A percentile compares a stretch with the other conserved stretches of the same genome.
Evolutionary conservation across 371 early-diverging fungal genomes (phyloP).

Genomic region (Funneliformis caledonium): DNA sequence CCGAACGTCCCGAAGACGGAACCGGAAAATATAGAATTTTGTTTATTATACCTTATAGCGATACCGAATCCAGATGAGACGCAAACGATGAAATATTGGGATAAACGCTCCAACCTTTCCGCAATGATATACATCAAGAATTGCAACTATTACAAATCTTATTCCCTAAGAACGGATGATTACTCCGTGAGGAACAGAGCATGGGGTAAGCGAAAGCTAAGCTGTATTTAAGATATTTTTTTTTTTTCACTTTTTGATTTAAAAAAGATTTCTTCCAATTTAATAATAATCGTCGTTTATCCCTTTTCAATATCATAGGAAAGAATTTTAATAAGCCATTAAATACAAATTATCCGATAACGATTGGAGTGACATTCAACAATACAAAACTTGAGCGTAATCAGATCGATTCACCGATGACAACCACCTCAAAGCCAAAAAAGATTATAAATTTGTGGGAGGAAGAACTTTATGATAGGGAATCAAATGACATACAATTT

Average conservation of each 20-base stretch:
- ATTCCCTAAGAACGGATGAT: slow-evolving; percentile 2
- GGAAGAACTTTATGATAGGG: slow-evolving; percentile 22
- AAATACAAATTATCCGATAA: not conserved
- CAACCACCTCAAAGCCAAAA: not conserved
- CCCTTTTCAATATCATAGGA: not conserved
- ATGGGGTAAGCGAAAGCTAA: not conserved
- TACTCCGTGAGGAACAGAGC: not conserved
- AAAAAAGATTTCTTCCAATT: not conserved
- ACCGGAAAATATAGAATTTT: slow-evolving; percentile 18
- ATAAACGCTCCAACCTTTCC: not conserved
- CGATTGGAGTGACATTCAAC: not conserved
- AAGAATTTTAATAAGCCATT: not conserved
- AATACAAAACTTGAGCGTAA: not conserved
- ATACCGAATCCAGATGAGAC: slow-evolving; percentile 38
- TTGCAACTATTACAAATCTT: not conserved
- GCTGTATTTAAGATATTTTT: not conserved
- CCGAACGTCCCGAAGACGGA: not conserved
- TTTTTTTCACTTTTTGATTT: not conserved
- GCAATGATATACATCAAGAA: slow-evolving; percentile 30
- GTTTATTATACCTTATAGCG: slow-evolving; percentile 21
- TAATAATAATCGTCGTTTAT: not conserved
- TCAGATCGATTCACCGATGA: not conserved
- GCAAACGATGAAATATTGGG: slow-evolving; percentile 11
- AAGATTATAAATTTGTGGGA: slow-evolving; percentile 10
- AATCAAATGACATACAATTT: slow-evolving; percentile 25